Evolutionary conservation across 805 yeast species (phyloP).

Genomic region (Lachancea dasiensis): DNA sequence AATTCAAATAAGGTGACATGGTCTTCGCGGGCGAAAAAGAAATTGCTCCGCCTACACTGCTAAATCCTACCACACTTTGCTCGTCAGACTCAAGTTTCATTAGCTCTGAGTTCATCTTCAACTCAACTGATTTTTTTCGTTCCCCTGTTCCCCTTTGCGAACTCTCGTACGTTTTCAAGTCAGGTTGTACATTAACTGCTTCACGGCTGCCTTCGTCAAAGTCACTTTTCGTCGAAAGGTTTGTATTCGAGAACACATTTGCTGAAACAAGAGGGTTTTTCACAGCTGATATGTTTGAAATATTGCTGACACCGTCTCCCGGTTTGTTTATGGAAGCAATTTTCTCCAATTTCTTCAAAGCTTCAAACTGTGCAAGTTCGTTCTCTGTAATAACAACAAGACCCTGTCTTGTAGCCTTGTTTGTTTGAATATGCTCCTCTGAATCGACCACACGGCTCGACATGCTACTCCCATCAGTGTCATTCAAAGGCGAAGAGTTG

Average conservation of each 20-base stretch:
- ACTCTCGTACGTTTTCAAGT: too few species aligned
- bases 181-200: neutral
- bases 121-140: too few species aligned
- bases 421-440: slow-evolving; percentile 12
- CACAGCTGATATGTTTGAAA: too few species aligned
- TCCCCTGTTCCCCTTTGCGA: too few species aligned
- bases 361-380: slow-evolving; percentile 8
- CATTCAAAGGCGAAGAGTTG: neutral
- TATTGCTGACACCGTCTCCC: neutral
- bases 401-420: slow-evolving; percentile 27
- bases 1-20: too few species aligned
- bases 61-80: neutral
- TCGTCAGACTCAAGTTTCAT: too few species aligned
- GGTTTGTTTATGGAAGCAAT: neutral
- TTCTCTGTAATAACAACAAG: slow-evolving; percentile 12
- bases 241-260: too few species aligned
- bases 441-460: neutral
- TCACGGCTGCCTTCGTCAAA: neutral
- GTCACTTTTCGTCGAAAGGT: too few species aligned
- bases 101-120: too few species aligned
- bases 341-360: slow-evolving; percentile 1
- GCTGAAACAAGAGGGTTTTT: too few species aligned
- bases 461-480: slow-evolving; percentile 1
- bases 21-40: neutral
- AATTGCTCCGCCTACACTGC: neutral